Evolutionary conservation across 1,284 basidiomycete species (phyloP), one percentile per base, ranked within the genome.

Genomic region (Naganishia cerealis): DNA sequence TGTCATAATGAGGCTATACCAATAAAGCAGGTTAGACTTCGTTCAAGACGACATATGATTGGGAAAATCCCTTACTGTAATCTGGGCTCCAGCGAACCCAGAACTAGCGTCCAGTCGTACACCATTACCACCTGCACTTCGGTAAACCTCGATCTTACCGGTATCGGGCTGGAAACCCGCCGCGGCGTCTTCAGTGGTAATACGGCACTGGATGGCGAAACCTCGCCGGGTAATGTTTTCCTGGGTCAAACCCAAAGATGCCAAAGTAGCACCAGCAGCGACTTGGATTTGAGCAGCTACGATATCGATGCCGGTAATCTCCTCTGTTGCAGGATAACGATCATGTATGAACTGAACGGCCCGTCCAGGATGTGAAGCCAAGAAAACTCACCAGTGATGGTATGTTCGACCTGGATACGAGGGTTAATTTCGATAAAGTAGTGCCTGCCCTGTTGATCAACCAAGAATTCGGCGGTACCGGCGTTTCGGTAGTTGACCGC

Each of bases 381-480:
- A 21, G 9, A 57, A 68, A 6, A 78, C 85, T 68, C 72, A 90
- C 91, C 91, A 72, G 92, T 94, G 79, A 94, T 94, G 62, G 95
- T 98, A 83, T 98, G 94, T 80, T 97, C 94, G 81, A 98, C 94
- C 81, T 98, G 94, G 76, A 97, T 96, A 84, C 94, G 92, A 55
- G 94, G 92, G 82, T 95, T 96, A 76, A 94, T 97, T 81, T 99
- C 95, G 78, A 99, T 98, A 83, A 99, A 98, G 83, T 98, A 97
- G 82, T 96, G 92, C 72, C 94, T 86, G 76, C 90, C 91, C 85
- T 91, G 87, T 80, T 94, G 90, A 82, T 98, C 95, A 72, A 98
- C 93, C 77, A 98, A 85, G 85, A 96, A 95, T 82, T 97, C 94
- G 56, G 92, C 94, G 42, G 95, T 99, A 75, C 95, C 95, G 59